These are phyloP conservation scores for Epichloe festucae DNA, from an alignment of 2,329 filamentous ascomycete genomes.

Conservation along the genomic window DNA sequence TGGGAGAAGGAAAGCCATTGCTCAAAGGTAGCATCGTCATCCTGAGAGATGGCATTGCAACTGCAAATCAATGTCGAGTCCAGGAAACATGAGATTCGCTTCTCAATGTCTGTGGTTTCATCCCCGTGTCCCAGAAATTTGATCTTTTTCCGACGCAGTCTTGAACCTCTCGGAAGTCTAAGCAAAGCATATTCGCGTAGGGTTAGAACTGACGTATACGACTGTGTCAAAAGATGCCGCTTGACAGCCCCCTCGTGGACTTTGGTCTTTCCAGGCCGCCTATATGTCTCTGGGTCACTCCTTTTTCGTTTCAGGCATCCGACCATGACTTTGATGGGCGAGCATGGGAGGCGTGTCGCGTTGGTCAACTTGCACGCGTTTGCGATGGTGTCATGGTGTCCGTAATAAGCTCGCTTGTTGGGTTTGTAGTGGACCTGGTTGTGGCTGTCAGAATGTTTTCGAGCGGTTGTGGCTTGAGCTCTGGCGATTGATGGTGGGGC, in stretches of 20 bases:
- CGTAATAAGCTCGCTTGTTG: not conserved
- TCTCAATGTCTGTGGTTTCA: slow-evolving; percentile 20
- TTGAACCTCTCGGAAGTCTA: slow-evolving; percentile 54
- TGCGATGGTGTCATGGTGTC: not conserved
- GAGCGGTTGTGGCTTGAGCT: not conserved
- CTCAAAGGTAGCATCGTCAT: slow-evolving; percentile 31
- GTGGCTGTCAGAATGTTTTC: no score
- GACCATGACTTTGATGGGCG: slow-evolving; percentile 12
- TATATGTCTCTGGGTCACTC: slow-evolving; percentile 7
- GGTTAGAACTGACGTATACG: slow-evolving; percentile 52
- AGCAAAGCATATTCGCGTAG: slow-evolving; percentile 59
- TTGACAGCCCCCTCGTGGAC: slow-evolving; percentile 15
- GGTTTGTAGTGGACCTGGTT: not conserved
- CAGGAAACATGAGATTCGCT: slow-evolving; percentile 43
- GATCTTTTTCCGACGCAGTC: slow-evolving; percentile 45
- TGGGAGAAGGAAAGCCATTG: slow-evolving; percentile 52
- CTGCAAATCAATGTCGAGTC: slow-evolving; percentile 58
- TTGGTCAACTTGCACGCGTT: not conserved
- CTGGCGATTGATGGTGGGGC: not conserved
- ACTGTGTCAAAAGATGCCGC: slow-evolving; percentile 54
- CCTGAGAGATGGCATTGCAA: slow-evolving; percentile 13
- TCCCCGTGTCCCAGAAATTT: slow-evolving; percentile 25
- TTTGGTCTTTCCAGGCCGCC: not conserved
- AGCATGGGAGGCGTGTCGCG: not conserved
- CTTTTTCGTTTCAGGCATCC: slow-evolving; percentile 18